Conservation (phyloP, 2,329 filamentous ascomycete species). For the Aspergillus sp. region DNA sequence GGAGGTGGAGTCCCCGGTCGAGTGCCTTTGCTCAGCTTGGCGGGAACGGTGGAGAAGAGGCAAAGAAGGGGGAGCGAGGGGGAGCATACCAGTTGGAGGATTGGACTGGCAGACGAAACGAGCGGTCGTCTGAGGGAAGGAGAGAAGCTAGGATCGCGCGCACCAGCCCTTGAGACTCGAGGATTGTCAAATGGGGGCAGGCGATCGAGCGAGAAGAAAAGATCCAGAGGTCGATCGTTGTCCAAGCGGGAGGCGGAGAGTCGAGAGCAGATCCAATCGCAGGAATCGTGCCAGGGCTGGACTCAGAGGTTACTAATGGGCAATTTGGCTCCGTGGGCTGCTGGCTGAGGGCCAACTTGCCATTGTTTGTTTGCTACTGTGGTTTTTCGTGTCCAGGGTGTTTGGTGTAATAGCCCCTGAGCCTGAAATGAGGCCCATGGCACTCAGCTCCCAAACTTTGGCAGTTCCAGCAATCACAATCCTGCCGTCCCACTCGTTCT, state of each 20-base stretch:
- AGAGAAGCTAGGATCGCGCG: slow-evolving; percentile 2
- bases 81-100: slow-evolving; percentile 14
- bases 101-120: slow-evolving; percentile 3
- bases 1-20: slow-evolving; percentile 27
- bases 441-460: slow-evolving; percentile 1
- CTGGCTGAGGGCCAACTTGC: neutral
- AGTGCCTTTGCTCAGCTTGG: slow-evolving; percentile 23
- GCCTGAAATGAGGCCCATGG: slow-evolving; percentile 7
- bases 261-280: neutral
- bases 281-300: too few species aligned
- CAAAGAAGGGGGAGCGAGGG: slow-evolving; percentile 16
- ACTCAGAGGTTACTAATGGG: too few species aligned
- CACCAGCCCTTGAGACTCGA: slow-evolving; percentile 6
- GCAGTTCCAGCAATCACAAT: slow-evolving; percentile 5
- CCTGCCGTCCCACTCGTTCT: neutral
- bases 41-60: slow-evolving; percentile 31
- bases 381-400: neutral
- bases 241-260: neutral
- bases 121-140: neutral
- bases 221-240: slow-evolving; percentile 9
- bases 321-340: too few species aligned
- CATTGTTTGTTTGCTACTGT: neutral
- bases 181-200: neutral
- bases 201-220: slow-evolving; percentile 11
- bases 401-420: slow-evolving; percentile 1